phyloP scores from a whole-genome alignment of 257 asterid species.

The Solanum lignicaule region DNA sequence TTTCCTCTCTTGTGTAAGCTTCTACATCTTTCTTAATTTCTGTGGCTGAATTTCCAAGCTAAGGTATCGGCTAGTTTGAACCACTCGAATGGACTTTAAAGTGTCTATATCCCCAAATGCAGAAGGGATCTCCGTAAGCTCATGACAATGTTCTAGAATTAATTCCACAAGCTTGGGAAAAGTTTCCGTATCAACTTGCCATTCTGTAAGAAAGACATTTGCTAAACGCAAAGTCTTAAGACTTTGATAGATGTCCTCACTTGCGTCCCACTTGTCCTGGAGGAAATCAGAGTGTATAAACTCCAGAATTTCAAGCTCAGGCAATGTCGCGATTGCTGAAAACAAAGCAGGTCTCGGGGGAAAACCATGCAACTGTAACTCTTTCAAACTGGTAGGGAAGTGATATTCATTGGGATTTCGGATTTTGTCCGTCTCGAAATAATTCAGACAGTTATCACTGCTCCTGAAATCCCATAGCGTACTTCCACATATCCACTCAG shows the following conservation, averaged over 20 bases:
- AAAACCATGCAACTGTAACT: neutral
- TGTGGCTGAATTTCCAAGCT: too few species aligned
- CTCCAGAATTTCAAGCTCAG: neutral
- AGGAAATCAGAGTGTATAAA: neutral
- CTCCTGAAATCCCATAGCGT: too few species aligned
- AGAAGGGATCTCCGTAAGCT: neutral
- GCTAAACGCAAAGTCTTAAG: too few species aligned
- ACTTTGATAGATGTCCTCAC: neutral
- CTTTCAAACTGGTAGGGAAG: neutral
- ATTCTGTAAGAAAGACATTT: neutral
- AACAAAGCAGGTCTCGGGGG: neutral
- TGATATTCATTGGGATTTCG: neutral
- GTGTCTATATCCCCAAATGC: too few species aligned
- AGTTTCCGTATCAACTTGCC: neutral
- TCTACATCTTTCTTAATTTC: neutral
- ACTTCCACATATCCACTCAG: too few species aligned
- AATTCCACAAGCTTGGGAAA: neutral
- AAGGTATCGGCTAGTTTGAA: too few species aligned
- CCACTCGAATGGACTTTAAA: too few species aligned
- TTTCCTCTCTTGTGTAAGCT: neutral
- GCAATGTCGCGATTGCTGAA: neutral
- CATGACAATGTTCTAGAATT: neutral
- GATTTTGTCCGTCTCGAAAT: neutral
- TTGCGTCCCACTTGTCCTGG: neutral
- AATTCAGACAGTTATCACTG: too few species aligned